Evolutionary conservation across 352 stramenopile genomes (phyloP), one percentile per base, ranked within the genome.

Genomic region (Nothophytophthora sp.): DNA sequence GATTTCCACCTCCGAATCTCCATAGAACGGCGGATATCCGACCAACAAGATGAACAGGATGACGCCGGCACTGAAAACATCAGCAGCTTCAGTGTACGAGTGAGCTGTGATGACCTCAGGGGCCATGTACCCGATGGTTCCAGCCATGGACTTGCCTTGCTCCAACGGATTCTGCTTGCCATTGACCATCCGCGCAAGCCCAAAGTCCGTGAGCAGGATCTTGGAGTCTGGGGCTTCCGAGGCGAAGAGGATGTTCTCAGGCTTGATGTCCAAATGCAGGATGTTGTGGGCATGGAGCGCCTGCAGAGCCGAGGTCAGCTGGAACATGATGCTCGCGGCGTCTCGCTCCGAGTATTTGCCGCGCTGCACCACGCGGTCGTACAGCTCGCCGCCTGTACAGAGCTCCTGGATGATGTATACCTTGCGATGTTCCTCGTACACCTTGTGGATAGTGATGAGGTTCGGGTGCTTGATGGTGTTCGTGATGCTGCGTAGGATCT

Each of bases 31-130:
- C 20, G 79, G 81, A 50, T 92, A 92, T 1, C 81, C 81, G 0
- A 92, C 81, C 10, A 92, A 51, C 48, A 92, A 32, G 30, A 92
- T 90, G 63, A 87, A 92, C 34, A 92, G 42, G 44, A 90, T 92
- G 18, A 92, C 81, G n/a, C 81, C 81, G 23, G 81, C 74, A 41
- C 78, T 90, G 52, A 92, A 92, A 7, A 92, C 81, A 40, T 92
- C 81, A 15, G 78, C 78, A 8, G 78, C 73, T 12, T 79, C 63
- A 11, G 76, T 76, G 69, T 92, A 92, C 37, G 62, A 44, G 54
- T 88, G 81, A 11, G 76, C 58, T 7, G 72, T 82, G 34, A 90
- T 86, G 27, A 90, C 76, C 33, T 92, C 81, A 1, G 81, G 81
- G 4, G 81, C 81, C 38, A 92, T 92, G 52, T 92, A 92, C 0